phyloP scores from a whole-genome alignment of 371 early-diverging fungal genomes.

The Mortierella sp. region DNA sequence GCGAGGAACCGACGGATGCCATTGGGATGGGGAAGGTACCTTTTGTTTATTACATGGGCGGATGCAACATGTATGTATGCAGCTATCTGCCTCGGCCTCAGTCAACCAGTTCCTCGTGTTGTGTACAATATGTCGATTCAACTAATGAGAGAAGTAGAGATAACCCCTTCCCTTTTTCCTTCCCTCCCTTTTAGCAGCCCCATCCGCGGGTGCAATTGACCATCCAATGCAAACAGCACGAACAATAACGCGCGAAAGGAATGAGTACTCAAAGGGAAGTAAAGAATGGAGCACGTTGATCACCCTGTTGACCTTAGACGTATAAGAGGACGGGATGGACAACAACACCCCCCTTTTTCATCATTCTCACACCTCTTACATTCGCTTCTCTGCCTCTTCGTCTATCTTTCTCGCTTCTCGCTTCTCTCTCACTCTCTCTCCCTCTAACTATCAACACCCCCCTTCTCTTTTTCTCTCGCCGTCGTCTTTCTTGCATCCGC shows the following conservation, averaged over 20 bases:
- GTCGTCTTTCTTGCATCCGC: not conserved
- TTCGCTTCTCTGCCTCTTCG: not conserved
- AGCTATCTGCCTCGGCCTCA: too few relatives aligned
- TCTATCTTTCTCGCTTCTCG: not conserved
- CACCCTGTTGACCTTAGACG: not conserved
- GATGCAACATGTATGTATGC: not conserved
- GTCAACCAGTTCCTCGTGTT: too few relatives aligned
- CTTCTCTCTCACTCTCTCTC: not conserved
- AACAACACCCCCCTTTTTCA: not conserved
- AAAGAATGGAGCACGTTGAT: not conserved
- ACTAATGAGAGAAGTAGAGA: not conserved
- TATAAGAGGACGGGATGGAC: not conserved
- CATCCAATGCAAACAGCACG: not conserved
- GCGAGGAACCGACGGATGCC: not conserved
- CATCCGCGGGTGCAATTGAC: not conserved
- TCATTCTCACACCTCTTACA: not conserved
- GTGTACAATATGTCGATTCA: too few relatives aligned
- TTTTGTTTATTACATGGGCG: not conserved
- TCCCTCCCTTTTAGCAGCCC: not conserved
- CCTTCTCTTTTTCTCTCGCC: not conserved
- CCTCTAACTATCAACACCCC: not conserved
- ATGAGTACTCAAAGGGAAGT: not conserved
- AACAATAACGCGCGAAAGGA: not conserved
- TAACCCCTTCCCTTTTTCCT: not conserved
- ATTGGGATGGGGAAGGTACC: not conserved